phyloP scores from a whole-genome alignment of 2,329 filamentous ascomycete genomes.

The Colletotrichum sojae region DNA sequence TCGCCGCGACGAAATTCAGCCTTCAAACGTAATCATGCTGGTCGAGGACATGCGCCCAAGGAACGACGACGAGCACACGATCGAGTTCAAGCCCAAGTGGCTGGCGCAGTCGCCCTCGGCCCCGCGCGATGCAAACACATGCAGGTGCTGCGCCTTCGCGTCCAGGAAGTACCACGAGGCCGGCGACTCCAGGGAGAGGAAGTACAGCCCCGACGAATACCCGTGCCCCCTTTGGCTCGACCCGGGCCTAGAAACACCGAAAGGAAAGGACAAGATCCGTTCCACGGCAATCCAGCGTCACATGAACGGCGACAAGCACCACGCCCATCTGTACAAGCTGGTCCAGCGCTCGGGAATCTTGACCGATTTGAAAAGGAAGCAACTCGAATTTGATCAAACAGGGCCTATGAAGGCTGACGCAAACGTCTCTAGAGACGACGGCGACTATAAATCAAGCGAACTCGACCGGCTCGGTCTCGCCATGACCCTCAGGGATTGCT shows the following conservation, averaged over 20 bases:
- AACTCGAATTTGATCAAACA: conserved; percentile 59
- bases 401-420: conserved; percentile 59
- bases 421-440: too few species aligned
- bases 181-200: conserved; percentile 16
- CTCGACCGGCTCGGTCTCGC: conserved; percentile 72
- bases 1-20: conserved; percentile 47
- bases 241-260: conserved; percentile 6
- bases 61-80: conserved; percentile 49
- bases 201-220: conserved; percentile 31
- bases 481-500: conserved; percentile 88
- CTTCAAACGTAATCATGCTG: conserved; percentile 60
- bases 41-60: conserved; percentile 78
- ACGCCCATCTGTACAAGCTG: conserved; percentile 13
- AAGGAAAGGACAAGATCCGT: conserved; percentile 10
- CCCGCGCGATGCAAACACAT: conserved; percentile 73
- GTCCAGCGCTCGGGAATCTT: conserved; percentile 18
- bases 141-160: conserved; percentile 79
- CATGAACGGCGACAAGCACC: conserved; percentile 32
- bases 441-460: conserved; percentile 39
- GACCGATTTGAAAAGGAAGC: conserved; percentile 38
- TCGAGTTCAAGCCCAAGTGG: conserved; percentile 92
- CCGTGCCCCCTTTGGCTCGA: conserved; percentile 40
- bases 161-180: conserved; percentile 53
- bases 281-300: conserved; percentile 15
- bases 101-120: conserved; percentile 82